phyloP scores from a whole-genome alignment of 345 rosid species.

The Angophora floribunda region DNA sequence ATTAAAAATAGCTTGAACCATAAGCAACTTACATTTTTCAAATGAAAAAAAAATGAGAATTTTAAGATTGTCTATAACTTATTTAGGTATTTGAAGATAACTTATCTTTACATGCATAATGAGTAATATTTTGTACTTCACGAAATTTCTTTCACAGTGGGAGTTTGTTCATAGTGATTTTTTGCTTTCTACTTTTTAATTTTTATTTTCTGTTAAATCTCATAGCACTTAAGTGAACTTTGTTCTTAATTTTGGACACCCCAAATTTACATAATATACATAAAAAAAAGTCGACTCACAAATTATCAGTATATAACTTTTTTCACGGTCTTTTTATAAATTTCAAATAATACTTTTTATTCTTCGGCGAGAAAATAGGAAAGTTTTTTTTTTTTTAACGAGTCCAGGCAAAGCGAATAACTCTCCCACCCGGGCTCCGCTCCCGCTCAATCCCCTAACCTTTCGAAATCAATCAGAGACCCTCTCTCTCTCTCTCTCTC shows the following conservation, averaged over 20 bases:
- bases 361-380: background rate
- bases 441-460: conserved; percentile 7
- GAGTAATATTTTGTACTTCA: background rate
- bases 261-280: background rate
- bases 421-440: background rate
- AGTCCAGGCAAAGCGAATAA: background rate
- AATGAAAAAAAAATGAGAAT: background rate
- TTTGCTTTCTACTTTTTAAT: background rate
- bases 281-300: background rate
- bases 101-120: background rate
- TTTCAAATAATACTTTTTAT: background rate
- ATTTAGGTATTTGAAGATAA: background rate
- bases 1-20: background rate
- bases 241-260: background rate
- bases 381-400: background rate
- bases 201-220: background rate
- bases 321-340: background rate
- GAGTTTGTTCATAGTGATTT: background rate
- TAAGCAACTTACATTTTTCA: background rate
- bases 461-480: conserved; percentile 6
- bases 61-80: background rate
- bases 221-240: background rate
- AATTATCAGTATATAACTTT: no score
- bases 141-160: background rate
- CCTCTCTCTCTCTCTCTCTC: background rate